Evolutionary conservation across 169 alveolate genomes (phyloP).

Genomic region (Babesia ovis): DNA sequence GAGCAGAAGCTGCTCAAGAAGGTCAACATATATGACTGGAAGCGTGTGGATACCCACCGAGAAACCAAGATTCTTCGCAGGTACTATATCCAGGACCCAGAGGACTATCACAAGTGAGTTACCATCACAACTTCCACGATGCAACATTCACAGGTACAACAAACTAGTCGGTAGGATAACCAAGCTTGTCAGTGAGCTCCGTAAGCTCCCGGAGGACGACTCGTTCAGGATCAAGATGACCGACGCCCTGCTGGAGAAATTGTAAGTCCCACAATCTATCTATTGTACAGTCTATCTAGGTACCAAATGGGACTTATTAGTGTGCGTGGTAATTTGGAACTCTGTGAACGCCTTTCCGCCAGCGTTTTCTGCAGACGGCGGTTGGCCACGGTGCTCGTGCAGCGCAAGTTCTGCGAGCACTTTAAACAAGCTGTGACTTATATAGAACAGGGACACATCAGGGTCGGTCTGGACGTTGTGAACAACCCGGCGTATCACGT

Average conservation of each 20-base stretch:
- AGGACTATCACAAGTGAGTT: conserved; percentile 90
- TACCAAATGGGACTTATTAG: conserved; percentile 93
- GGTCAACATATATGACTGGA: conserved; percentile 96
- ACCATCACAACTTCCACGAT: neutral
- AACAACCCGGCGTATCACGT: conserved; percentile 96
- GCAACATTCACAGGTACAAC: conserved; percentile 82
- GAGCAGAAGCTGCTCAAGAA: conserved; percentile 95
- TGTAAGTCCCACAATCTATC: conserved; percentile 68
- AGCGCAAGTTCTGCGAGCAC: conserved; percentile 90
- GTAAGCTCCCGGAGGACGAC: conserved; percentile 91
- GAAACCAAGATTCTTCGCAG: conserved; percentile 91
- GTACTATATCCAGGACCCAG: conserved; percentile 95
- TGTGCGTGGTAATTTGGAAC: conserved; percentile 85
- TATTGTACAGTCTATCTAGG: conserved; percentile 29
- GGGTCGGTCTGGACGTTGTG: conserved; percentile 93
- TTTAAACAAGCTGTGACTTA: conserved; percentile 92
- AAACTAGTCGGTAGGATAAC: conserved; percentile 93
- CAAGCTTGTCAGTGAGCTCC: conserved; percentile 87
- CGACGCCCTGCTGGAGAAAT: conserved; percentile 88
- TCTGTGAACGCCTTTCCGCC: conserved; percentile 90
- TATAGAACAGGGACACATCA: conserved; percentile 95
- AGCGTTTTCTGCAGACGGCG: conserved; percentile 97
- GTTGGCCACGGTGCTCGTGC: conserved; percentile 92
- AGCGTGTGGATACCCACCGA: conserved; percentile 84
- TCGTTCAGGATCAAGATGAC: conserved; percentile 91